Percentiles rank a stretch among this genome's conserved stretches.
phyloP scores from a whole-genome alignment of 352 stramenopile species.

The Phytophthora megakarya region DNA sequence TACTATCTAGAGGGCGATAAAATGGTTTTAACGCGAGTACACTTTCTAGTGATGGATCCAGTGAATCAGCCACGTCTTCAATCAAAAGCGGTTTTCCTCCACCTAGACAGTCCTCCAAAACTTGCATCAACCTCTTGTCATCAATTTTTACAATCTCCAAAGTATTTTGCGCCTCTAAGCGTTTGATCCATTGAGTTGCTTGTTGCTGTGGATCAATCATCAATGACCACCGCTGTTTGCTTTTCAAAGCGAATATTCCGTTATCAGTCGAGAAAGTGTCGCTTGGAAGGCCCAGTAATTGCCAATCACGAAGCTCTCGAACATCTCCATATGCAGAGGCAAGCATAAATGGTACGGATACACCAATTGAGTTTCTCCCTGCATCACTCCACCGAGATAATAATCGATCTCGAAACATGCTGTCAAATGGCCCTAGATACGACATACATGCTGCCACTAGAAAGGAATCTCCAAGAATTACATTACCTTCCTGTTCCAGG shows the following conservation, averaged over 20 bases:
- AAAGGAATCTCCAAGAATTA: constrained; percentile 66
- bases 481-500: constrained; percentile 48
- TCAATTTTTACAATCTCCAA: constrained; percentile 80
- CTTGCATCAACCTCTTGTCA: constrained; percentile 44
- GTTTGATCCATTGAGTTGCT: constrained; percentile 92
- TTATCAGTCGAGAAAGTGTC: constrained; percentile 92
- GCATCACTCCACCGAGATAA: constrained; percentile 38
- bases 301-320: constrained; percentile 88
- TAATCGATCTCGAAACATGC: constrained; percentile 41
- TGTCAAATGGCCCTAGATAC: constrained; percentile 76
- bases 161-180: constrained; percentile 65
- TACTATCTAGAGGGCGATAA: constrained; percentile 5
- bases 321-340: constrained; percentile 76
- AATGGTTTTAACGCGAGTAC: constrained; percentile 43
- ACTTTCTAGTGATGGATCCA: constrained; percentile 64
- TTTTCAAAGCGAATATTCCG: constrained; percentile 85
- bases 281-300: constrained; percentile 87
- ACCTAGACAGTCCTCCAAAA: constrained; percentile 47
- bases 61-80: constrained; percentile 53
- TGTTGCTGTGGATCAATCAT: constrained; percentile 95
- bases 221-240: constrained; percentile 89
- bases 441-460: constrained; percentile 61
- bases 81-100: constrained; percentile 57
- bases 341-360: constrained; percentile 61
- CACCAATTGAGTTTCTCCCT: constrained; percentile 19